phyloP scores from a whole-genome alignment of 2,329 filamentous ascomycete genomes.

The Dothideomycetes sp. region DNA sequence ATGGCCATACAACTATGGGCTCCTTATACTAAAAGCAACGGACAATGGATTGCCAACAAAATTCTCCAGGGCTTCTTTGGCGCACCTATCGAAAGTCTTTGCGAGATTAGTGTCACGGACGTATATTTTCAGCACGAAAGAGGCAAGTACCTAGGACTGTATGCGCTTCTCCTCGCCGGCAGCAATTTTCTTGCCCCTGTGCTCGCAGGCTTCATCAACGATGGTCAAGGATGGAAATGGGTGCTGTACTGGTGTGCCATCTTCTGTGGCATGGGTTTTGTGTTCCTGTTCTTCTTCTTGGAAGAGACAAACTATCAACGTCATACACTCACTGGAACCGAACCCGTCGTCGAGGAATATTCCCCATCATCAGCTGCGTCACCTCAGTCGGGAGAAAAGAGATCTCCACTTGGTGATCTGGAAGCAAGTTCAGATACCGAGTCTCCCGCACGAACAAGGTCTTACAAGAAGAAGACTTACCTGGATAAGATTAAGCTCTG shows the following conservation, averaged over 20 bases:
- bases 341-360: neutral
- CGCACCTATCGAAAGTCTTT: slow-evolving; percentile 42
- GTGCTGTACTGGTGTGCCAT: slow-evolving; percentile 44
- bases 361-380: neutral
- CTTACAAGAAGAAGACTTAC: slow-evolving; percentile 23
- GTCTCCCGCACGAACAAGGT: neutral
- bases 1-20: slow-evolving; percentile 36
- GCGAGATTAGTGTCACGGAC: slow-evolving; percentile 26
- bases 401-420: neutral
- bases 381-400: neutral
- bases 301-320: slow-evolving; percentile 49
- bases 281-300: slow-evolving; percentile 50
- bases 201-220: slow-evolving; percentile 42
- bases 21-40: slow-evolving; percentile 35
- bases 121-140: slow-evolving; percentile 24
- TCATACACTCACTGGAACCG: neutral
- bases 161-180: slow-evolving; percentile 31
- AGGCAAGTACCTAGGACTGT: slow-evolving; percentile 22
- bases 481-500: slow-evolving; percentile 26
- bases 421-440: neutral
- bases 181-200: slow-evolving; percentile 40
- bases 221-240: slow-evolving; percentile 29
- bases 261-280: slow-evolving; percentile 38
- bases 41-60: slow-evolving; percentile 40
- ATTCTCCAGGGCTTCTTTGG: slow-evolving; percentile 40